A percentile compares a stretch with the other conserved stretches of the same genome.
These are phyloP conservation scores for Aspergillus taichungensis DNA, from an alignment of 495 filamentous ascomycete genomes.

Conservation along the genomic window DNA sequence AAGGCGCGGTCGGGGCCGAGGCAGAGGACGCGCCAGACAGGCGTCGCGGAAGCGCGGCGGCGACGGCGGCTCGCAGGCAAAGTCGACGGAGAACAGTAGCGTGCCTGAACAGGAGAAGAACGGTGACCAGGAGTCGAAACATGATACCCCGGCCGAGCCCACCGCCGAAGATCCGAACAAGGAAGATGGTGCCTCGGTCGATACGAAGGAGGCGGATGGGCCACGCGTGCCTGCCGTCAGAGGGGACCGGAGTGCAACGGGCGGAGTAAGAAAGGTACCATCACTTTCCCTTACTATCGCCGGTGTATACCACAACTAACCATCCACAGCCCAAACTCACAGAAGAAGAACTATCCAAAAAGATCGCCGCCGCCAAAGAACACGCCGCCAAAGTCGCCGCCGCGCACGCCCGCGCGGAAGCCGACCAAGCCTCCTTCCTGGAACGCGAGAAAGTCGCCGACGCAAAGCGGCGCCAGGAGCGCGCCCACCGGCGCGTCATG, in stretches of 20 bases:
- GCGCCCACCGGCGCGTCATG: constrained; percentile 48
- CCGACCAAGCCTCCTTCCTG: constrained; percentile 58
- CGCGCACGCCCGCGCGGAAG: constrained; percentile 57
- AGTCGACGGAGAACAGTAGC: constrained; percentile 4
- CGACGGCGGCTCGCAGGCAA: constrained; percentile 15
- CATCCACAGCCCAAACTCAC: constrained; percentile 51
- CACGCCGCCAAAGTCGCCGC: constrained; percentile 49
- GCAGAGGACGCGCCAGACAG: constrained; percentile 23
- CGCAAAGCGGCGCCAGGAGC: constrained; percentile 47
- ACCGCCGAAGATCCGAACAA: constrained; percentile 15
- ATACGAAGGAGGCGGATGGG: constrained; percentile 18
- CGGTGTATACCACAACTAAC: constrained; percentile 4
- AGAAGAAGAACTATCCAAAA: constrained; percentile 54
- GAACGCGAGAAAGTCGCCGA: constrained; percentile 52
- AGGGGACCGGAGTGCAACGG: constrained; percentile 60
- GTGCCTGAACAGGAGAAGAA: constrained; percentile 10
- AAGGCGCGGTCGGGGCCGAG: constrained; percentile 27
- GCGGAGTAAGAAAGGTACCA: constrained; percentile 46
- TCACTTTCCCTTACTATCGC: no score
- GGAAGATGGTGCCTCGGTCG: constrained; percentile 9
- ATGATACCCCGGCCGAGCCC: constrained; percentile 10
- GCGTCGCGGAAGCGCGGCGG: constrained; percentile 24
- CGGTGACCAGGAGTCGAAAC: constrained; percentile 6
- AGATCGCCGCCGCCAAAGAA: constrained; percentile 50
- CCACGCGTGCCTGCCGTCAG: constrained; percentile 48